Evolutionary conservation across 2,329 filamentous ascomycete species (phyloP), one percentile per base, ranked within the genome.

Genomic region (Aureobasidium leucospermi): DNA sequence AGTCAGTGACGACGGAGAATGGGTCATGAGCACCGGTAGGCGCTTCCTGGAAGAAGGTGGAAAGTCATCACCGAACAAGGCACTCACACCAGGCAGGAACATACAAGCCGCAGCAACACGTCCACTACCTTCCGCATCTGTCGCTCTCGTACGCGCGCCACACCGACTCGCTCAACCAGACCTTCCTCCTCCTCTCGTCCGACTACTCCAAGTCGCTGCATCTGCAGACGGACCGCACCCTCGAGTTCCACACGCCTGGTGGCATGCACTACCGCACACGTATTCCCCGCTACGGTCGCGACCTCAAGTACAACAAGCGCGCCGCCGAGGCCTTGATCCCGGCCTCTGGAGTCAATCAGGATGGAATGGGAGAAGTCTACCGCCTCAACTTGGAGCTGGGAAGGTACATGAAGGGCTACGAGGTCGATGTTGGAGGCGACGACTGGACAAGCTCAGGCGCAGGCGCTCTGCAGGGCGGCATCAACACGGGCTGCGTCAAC

Each of bases 201-300:
- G 94, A 99, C 74, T 96, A 96, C 74, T 88, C 89, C 52, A 99
- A 99, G 75, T 96, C 90, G 34, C 76, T 97, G 36, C 94, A 99
- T 71, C 82, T 99, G 11, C 95, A 99, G 71, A 87, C 86, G 65
- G 94, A 99, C 73, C 86, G 94, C 63, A 87, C 86, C 62, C 83
- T 99, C 66, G 92, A 99, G 72, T 93, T 99, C 66, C 94, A 99
- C 71, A 96, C 90, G 0, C 88, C 89, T 4, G 86, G 85, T 68
- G 92, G 92, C 62, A 87, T 90, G 62, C 92, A 96, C 73, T 92
- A 96, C 71, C 84, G 87, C 61, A 87, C 90, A n/a, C 85, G 94
- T 58, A 85, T 99, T 64, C 94, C 94, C 6, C 83, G 93, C 68
- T 99, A 97, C 73, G 94, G 94, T 38, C 84, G 94, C 70, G 93